Percentiles rank a stretch among this genome's conserved stretches.
Evolutionary conservation across 306 rosid species (phyloP).

Genomic region (Malus sylvestris): DNA sequence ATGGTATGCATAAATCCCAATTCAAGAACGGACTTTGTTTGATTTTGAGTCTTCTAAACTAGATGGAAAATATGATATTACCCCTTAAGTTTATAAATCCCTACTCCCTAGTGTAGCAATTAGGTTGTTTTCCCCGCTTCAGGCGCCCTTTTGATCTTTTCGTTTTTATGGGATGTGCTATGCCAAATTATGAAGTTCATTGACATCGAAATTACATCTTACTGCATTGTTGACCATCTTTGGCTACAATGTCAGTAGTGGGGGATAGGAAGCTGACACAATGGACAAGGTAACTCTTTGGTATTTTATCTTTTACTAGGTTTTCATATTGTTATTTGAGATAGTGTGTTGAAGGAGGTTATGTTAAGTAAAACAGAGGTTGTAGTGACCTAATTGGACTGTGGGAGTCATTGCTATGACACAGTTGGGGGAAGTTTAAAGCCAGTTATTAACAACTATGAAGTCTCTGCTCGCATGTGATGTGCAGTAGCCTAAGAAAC

Average conservation of each 20-base stretch:
- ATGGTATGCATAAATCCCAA: conserved; percentile 46
- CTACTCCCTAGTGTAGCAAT: background rate
- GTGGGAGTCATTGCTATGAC: background rate
- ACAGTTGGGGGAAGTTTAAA: background rate
- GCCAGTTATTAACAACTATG: background rate
- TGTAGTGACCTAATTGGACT: background rate
- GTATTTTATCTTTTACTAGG: background rate
- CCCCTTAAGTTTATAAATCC: background rate
- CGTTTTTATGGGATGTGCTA: background rate
- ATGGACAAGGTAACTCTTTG: background rate
- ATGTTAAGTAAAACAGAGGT: background rate
- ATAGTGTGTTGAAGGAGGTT: background rate
- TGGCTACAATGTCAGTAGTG: background rate
- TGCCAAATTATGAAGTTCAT: conserved; percentile 12
- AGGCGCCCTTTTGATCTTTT: background rate
- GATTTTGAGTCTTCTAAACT: background rate
- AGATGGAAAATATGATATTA: conserved; percentile 1
- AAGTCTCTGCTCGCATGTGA: background rate
- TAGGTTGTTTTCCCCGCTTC: background rate
- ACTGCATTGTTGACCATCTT: background rate
- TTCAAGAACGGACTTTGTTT: background rate
- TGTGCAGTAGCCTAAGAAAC: background rate
- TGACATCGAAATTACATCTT: conserved; percentile 10
- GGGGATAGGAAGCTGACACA: background rate
- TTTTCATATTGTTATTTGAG: background rate